These are phyloP conservation scores for Calonectria pseudoturangicola DNA, from an alignment of 2,329 filamentous ascomycete species.

Conservation along the genomic window DNA sequence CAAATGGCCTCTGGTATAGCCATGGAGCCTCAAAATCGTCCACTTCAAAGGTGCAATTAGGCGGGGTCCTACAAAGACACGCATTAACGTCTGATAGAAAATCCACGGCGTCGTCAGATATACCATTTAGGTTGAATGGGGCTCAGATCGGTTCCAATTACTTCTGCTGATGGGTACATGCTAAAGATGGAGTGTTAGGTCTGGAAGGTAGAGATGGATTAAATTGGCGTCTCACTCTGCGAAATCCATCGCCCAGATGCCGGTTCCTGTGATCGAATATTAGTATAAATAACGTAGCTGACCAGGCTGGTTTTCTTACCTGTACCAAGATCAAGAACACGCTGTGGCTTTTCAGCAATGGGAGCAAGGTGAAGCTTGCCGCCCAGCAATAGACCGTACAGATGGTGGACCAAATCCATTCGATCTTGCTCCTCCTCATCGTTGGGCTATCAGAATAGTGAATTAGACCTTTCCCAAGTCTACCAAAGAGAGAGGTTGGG, in stretches of 20 bases:
- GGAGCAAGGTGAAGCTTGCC: conserved; percentile 34
- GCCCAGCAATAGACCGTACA: conserved; percentile 28
- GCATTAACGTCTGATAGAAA: background rate
- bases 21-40: conserved; percentile 29
- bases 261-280: background rate
- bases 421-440: conserved; percentile 40
- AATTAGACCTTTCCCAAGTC: background rate
- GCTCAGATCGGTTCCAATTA: conserved; percentile 37
- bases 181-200: conserved; percentile 10
- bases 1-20: conserved; percentile 25
- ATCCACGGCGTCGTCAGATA: background rate
- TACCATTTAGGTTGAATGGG: conserved; percentile 40
- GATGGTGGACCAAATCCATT: conserved; percentile 39
- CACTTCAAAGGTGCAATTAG: conserved; percentile 32
- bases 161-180: conserved; percentile 34
- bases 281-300: background rate
- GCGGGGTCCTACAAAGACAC: conserved; percentile 19
- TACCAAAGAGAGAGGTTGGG: background rate
- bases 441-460: conserved; percentile 14
- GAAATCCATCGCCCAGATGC: conserved; percentile 37
- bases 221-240: conserved; percentile 29
- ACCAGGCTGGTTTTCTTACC: background rate
- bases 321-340: conserved; percentile 37
- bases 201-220: background rate
- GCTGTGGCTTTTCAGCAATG: conserved; percentile 27